Evolutionary conservation across 208 protist genomes (phyloP).

Genomic region (Leishmania major): DNA sequence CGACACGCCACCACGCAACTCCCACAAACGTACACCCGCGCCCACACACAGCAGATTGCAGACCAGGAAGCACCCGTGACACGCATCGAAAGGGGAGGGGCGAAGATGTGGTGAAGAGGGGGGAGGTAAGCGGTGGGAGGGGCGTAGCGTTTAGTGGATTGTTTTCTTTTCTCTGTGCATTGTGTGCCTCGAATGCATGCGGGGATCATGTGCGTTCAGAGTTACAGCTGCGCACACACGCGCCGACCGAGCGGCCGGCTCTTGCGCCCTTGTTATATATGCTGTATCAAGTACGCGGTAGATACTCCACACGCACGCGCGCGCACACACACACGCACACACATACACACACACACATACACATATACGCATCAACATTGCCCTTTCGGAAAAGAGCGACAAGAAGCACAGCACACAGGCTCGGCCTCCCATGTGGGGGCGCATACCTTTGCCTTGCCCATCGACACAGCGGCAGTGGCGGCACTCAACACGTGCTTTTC

Average conservation of each 20-base stretch:
- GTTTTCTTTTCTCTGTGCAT: not conserved
- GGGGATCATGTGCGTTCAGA: not conserved
- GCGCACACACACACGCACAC: too few species aligned
- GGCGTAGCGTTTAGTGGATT: not conserved
- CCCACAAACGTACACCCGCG: not conserved
- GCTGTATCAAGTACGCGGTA: not conserved
- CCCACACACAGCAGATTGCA: not conserved
- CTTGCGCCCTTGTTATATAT: too few species aligned
- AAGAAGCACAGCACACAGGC: not conserved
- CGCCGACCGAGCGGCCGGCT: not conserved
- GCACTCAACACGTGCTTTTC: not conserved
- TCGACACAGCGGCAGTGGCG: not conserved
- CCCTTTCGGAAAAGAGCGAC: not conserved
- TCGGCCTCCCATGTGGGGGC: not conserved
- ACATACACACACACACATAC: too few species aligned
- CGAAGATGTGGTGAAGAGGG: too few species aligned
- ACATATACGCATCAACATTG: not conserved
- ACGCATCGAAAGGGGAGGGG: not conserved
- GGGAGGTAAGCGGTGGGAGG: not conserved
- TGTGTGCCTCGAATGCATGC: not conserved
- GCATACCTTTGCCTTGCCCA: not conserved
- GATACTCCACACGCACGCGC: not conserved
- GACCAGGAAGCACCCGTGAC: not conserved
- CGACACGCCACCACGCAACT: not conserved
- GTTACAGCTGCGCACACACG: not conserved